Percentiles rank a stretch among this genome's conserved stretches.
These are phyloP conservation scores for Oropetium thomaeum DNA, from an alignment of 176 grass and related monocot species.

Conservation along the genomic window DNA sequence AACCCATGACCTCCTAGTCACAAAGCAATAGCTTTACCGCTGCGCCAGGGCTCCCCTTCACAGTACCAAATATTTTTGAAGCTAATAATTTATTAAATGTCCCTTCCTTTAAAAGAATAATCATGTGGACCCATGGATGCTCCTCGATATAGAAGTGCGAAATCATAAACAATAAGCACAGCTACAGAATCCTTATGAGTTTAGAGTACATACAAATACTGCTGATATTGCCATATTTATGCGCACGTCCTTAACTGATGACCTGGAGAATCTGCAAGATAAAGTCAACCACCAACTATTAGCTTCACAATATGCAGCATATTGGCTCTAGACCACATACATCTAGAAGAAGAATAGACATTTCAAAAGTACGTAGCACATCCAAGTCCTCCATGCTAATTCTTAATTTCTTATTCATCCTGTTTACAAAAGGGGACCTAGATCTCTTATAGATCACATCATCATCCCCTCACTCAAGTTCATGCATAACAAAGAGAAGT, in stretches of 20 bases:
- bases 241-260: constrained; percentile 69
- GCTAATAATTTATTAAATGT: neutral
- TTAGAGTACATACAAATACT: constrained; percentile 65
- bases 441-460: neutral
- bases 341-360: neutral
- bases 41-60: too few relatives aligned
- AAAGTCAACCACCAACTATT: constrained; percentile 23
- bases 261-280: constrained; percentile 71
- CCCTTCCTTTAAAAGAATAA: neutral
- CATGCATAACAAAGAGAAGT: constrained; percentile 7
- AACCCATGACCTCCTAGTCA: too few relatives aligned
- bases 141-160: neutral
- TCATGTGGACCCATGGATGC: neutral
- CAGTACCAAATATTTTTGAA: neutral
- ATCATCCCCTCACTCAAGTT: neutral
- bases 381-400: neutral
- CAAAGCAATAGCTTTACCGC: too few relatives aligned
- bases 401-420: neutral
- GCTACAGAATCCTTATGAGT: neutral
- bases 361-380: neutral
- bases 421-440: neutral
- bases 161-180: constrained; percentile 17
- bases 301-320: neutral
- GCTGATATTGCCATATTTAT: constrained; percentile 91
- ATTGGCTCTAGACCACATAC: neutral